A percentile compares a stretch with the other conserved stretches of the same genome.
Conservation (phyloP, 768 basidiomycete species). For the Cystofilobasidium macerans region DNA sequence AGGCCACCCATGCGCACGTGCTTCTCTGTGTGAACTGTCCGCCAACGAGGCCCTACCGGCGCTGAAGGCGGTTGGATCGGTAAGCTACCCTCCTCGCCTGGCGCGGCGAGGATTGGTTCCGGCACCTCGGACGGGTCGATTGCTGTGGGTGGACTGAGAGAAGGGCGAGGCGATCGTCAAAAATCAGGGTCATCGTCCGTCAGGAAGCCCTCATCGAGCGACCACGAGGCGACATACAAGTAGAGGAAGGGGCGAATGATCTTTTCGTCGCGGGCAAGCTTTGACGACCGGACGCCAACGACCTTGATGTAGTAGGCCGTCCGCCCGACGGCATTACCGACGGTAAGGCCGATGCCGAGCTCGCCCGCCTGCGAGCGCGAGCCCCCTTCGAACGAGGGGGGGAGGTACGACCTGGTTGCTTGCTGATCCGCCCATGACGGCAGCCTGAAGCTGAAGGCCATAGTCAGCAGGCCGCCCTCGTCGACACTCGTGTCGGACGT, state of each 20-base stretch:
- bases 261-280: background rate
- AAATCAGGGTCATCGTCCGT: no score
- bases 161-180: background rate
- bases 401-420: background rate
- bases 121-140: background rate
- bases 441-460: background rate
- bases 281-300: background rate
- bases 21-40: background rate
- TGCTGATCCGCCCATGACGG: background rate
- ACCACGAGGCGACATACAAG: background rate
- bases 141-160: background rate
- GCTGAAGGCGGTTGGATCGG: background rate
- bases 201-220: background rate
- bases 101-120: background rate
- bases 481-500: background rate
- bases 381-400: background rate
- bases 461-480: background rate
- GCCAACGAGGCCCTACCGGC: background rate
- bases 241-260: background rate
- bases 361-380: background rate
- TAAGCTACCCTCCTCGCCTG: background rate
- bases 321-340: background rate
- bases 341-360: background rate
- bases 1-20: background rate
- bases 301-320: background rate